Evolutionary conservation across 257 asterid species (phyloP), one percentile per base, ranked within the genome.

Genomic region (Agastache rugosa): DNA sequence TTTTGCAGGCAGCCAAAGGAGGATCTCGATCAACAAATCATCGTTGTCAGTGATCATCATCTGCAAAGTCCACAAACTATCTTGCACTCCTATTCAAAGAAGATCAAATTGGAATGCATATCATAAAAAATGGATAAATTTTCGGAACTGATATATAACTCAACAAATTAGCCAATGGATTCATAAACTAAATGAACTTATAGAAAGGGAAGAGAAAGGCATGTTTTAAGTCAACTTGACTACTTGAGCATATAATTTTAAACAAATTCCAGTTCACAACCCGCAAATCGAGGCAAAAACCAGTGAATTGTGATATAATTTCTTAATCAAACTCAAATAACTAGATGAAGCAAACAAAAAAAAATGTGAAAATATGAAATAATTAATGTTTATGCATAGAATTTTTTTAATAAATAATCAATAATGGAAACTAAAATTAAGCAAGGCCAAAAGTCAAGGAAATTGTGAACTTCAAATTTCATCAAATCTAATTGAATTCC

Each of bases 1-100:
- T 63, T 78, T 78, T 25, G 85, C 71, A n/a, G 87, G 87, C 51
- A 83, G 48, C 35, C 66, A 37, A 29, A 78, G 73, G 47, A 84
- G 75, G 60, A 84, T 73, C 60, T 76, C 72, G 2, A 71, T 81
- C 44, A 84, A 16, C 41, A 81, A 14, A 31, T 81, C 84, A 0
- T 48, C 74, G 27, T 39, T 51, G 69, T 69, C 55, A 0, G 50
- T 27, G 29, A 83, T 68, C 72, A 64, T 75, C 67, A 31, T 71
- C 78, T 56, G 20, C 69, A 56, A 19, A 48, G 37, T 19, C 6
- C 5, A 16, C 23, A 19, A 23, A 4, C 16, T 51, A 4, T 62
- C 9, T 45, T 8, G 47, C 6, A 19, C 29, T 10, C 34, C 20
- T 44, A 37, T 11, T 39, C 31, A 9, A 61, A 45, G 62, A 16